Evolutionary conservation across 305 asterid genomes (phyloP).

Genomic region (Salvia sclarea): DNA sequence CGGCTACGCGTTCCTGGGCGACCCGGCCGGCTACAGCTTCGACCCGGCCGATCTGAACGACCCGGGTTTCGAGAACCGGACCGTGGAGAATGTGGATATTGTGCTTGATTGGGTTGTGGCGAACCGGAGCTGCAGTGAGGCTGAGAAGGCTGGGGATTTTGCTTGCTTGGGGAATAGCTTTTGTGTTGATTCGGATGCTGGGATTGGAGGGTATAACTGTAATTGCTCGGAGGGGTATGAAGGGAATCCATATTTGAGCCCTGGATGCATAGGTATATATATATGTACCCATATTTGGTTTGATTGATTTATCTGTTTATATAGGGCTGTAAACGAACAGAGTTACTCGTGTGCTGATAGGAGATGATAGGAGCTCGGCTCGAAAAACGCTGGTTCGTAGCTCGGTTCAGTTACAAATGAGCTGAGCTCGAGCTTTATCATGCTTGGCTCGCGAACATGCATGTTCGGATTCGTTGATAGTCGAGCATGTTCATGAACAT

Average conservation of each 20-base stretch:
- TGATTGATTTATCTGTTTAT: no score
- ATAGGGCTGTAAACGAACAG: no score
- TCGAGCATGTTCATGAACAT: no score
- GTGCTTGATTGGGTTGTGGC: slow-evolving; percentile 52
- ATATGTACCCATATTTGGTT: no score
- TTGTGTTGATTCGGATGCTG: slow-evolving; percentile 43
- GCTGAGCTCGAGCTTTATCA: no score
- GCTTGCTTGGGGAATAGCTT: slow-evolving; percentile 38
- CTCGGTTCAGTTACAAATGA: no score
- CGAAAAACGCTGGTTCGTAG: no score
- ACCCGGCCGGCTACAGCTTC: slow-evolving; percentile 36
- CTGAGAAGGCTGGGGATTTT: slow-evolving; percentile 29
- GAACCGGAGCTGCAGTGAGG: slow-evolving; percentile 28
- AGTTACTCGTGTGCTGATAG: no score
- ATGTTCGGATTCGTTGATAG: no score
- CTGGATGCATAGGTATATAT: slow-evolving; percentile 44
- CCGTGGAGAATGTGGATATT: slow-evolving; percentile 32
- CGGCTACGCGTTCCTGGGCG: slow-evolving; percentile 56
- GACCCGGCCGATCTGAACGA: slow-evolving; percentile 33
- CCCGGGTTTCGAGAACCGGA: slow-evolving; percentile 8
- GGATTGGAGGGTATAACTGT: slow-evolving; percentile 44
- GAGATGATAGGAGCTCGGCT: no score
- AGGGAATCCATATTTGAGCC: slow-evolving; percentile 23
- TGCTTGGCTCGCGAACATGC: no score
- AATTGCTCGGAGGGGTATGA: slow-evolving; percentile 39